Percentiles rank a stretch among this genome's conserved stretches.
Conservation (phyloP, 2,329 filamentous ascomycete genomes). For the Neopestalotiopsis sp. region DNA sequence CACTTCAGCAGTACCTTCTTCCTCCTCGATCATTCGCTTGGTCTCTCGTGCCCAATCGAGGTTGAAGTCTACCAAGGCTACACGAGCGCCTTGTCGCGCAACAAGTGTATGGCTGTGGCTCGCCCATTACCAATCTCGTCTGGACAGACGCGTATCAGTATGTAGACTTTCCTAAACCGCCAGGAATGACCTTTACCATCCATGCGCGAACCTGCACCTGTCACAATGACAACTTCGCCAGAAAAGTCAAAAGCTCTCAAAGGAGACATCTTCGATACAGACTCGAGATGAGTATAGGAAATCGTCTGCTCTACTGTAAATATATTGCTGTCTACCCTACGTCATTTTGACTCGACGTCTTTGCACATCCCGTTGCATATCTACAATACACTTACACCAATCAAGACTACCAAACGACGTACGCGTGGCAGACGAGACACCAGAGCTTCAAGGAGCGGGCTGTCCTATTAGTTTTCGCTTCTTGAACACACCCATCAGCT, state of each 20-base stretch:
- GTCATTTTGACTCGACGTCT: background rate
- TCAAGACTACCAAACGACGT: background rate
- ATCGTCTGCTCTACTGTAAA: background rate
- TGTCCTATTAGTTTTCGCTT: no score
- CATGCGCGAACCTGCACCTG: constrained; percentile 38
- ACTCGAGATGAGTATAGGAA: background rate
- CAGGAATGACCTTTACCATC: constrained; percentile 22
- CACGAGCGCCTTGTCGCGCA: constrained; percentile 33
- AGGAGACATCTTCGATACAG: background rate
- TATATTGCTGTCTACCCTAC: background rate
- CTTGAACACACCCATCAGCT: background rate
- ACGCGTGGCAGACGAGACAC: background rate
- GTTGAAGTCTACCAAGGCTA: constrained; percentile 33
- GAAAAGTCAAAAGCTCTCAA: constrained; percentile 31
- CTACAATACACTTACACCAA: background rate
- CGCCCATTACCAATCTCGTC: constrained; percentile 37
- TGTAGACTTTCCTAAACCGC: background rate
- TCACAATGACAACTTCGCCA: constrained; percentile 39
- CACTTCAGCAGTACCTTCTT: constrained; percentile 32
- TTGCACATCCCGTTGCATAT: background rate
- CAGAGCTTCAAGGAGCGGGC: background rate
- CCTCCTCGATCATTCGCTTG: constrained; percentile 35
- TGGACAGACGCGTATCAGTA: constrained; percentile 12
- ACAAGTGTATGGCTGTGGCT: constrained; percentile 34
- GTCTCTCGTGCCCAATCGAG: constrained; percentile 33